Percentiles rank a stretch among this genome's conserved stretches.
phyloP scores from a whole-genome alignment of 371 early-diverging fungal genomes.

The Astathelohania contejeani region DNA sequence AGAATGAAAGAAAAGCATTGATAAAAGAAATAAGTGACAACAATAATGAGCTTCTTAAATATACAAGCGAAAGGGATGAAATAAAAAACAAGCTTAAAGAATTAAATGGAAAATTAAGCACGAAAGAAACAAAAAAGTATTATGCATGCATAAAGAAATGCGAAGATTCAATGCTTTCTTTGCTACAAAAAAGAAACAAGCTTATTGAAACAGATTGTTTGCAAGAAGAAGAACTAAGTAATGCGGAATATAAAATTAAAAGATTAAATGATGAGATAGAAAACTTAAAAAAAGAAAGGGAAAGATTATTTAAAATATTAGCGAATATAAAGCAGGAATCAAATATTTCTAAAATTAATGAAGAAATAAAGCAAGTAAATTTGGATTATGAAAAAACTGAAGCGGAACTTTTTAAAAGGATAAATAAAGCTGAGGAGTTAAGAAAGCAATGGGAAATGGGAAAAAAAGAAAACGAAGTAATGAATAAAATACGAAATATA shows the following conservation, averaged over 20 bases:
- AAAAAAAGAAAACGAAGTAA: constrained; percentile 24
- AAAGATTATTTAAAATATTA: background rate
- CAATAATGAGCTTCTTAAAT: constrained; percentile 54
- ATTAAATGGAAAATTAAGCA: constrained; percentile 40
- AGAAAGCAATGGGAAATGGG: constrained; percentile 13
- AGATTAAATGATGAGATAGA: constrained; percentile 57
- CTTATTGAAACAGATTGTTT: constrained; percentile 26
- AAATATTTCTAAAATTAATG: constrained; percentile 3
- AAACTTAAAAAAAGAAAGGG: constrained; percentile 1
- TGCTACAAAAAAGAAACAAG: constrained; percentile 1
- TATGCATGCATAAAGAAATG: constrained; percentile 38
- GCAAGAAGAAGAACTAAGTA: constrained; percentile 4
- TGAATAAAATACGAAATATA: constrained; percentile 20
- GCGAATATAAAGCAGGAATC: background rate
- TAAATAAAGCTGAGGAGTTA: background rate
- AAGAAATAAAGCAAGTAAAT: constrained; percentile 7
- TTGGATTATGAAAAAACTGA: constrained; percentile 4
- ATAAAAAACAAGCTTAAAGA: constrained; percentile 52
- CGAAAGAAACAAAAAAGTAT: constrained; percentile 45
- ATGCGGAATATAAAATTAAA: constrained; percentile 56
- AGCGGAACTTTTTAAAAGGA: constrained; percentile 5
- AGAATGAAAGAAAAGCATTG: constrained; percentile 66
- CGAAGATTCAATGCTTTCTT: constrained; percentile 1
- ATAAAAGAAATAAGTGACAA: constrained; percentile 59
- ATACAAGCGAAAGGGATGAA: constrained; percentile 56